Percentiles rank a stretch among this genome's conserved stretches.
These are phyloP conservation scores for Aspergillus candidus DNA, from an alignment of 2,329 filamentous ascomycete species.

Conservation along the genomic window DNA sequence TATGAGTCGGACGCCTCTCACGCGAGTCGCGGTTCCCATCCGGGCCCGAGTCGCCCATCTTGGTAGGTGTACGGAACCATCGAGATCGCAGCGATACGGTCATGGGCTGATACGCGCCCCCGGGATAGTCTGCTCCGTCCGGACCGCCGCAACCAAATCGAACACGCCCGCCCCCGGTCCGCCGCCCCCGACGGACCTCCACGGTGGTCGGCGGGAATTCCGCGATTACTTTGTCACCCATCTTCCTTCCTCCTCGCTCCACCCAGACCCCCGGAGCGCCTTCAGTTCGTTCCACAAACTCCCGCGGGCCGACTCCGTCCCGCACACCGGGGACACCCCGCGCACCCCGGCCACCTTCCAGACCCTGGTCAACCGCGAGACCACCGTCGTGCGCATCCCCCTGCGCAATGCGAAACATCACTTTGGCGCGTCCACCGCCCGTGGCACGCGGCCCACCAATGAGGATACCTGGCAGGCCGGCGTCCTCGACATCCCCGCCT, in stretches of 20 bases:
- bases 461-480: slow-evolving; percentile 93
- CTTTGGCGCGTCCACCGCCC: slow-evolving; percentile 72
- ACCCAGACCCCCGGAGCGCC: slow-evolving; percentile 69
- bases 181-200: slow-evolving; percentile 6
- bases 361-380: slow-evolving; percentile 62
- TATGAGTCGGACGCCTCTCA: slow-evolving; percentile 36
- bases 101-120: background rate
- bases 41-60: slow-evolving; percentile 35
- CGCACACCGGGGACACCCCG: slow-evolving; percentile 54
- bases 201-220: slow-evolving; percentile 52
- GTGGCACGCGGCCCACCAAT: slow-evolving; percentile 81
- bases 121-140: slow-evolving; percentile 29
- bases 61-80: slow-evolving; percentile 25
- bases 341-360: slow-evolving; percentile 55
- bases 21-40: slow-evolving; percentile 35
- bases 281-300: slow-evolving; percentile 72
- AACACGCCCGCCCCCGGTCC: slow-evolving; percentile 6
- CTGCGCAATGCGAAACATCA: slow-evolving; percentile 92
- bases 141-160: slow-evolving; percentile 21
- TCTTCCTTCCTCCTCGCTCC: slow-evolving; percentile 83
- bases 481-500: slow-evolving; percentile 86
- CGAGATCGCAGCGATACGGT: slow-evolving; percentile 4
- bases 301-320: slow-evolving; percentile 75
- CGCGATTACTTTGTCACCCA: slow-evolving; percentile 98
- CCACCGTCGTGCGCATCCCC: slow-evolving; percentile 92